These are phyloP conservation scores for Fusarium sp. DNA, from an alignment of 2,329 filamentous ascomycete species.

Conservation along the genomic window DNA sequence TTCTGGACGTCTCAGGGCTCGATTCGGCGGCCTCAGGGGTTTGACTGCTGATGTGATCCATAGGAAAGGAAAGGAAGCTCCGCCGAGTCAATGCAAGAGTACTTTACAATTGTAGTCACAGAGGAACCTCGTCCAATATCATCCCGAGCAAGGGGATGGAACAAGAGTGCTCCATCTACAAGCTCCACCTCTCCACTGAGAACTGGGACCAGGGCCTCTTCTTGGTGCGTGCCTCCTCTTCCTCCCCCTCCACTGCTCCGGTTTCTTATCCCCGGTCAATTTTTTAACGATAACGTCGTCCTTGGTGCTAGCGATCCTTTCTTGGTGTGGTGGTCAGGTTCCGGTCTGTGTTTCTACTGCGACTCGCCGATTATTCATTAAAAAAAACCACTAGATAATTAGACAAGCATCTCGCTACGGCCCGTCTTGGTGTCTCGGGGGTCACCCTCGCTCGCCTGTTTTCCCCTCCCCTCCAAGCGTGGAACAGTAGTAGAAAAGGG, in stretches of 20 bases:
- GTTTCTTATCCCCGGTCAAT: neutral
- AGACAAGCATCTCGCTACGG: constrained; percentile 23
- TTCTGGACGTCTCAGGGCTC: neutral
- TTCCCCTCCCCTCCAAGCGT: constrained; percentile 5
- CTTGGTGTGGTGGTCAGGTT: neutral
- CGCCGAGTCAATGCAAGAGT: constrained; percentile 7
- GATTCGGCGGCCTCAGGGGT: neutral
- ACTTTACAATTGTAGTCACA: neutral
- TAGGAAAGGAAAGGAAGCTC: neutral
- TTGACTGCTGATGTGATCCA: neutral
- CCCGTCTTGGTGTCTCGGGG: constrained; percentile 34
- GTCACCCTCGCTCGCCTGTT: constrained; percentile 6
- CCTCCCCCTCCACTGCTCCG: constrained; percentile 13
- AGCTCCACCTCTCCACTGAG: neutral
- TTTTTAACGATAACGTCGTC: constrained; percentile 8
- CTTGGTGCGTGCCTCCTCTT: constrained; percentile 10
- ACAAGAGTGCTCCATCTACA: constrained; percentile 8
- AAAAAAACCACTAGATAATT: neutral
- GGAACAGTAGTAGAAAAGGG: neutral
- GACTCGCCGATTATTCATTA: neutral
- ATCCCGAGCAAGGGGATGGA: neutral
- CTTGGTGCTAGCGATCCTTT: neutral
- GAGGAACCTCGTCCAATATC: neutral
- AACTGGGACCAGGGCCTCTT: neutral
- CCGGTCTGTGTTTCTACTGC: neutral